Evolutionary conservation across 768 basidiomycete species (phyloP).

Genomic region (Trametes cubensis): DNA sequence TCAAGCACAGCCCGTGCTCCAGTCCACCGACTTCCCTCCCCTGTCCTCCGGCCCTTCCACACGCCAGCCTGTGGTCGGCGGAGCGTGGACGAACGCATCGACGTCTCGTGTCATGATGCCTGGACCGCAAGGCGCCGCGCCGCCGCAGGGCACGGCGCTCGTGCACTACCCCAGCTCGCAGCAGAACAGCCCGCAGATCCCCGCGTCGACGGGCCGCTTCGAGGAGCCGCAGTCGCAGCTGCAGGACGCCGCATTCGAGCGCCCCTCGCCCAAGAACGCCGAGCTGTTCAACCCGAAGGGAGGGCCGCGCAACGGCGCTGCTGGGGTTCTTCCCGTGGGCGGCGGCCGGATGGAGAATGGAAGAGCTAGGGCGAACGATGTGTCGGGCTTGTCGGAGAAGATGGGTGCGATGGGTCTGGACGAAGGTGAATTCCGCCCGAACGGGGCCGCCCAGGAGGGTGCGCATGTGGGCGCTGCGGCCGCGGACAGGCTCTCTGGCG

Average conservation of each 20-base stretch:
- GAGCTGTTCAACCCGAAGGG: slow-evolving; percentile 44
- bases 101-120: slow-evolving; percentile 53
- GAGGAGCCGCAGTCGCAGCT: slow-evolving; percentile 47
- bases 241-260: slow-evolving; percentile 41
- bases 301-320: slow-evolving; percentile 7
- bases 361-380: slow-evolving; percentile 1
- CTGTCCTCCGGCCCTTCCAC: slow-evolving; percentile 46
- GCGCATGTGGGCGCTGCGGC: background rate
- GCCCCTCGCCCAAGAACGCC: slow-evolving; percentile 47
- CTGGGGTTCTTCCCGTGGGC: background rate
- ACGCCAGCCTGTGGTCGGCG: slow-evolving; percentile 54
- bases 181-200: slow-evolving; percentile 25
- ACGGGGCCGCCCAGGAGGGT: background rate
- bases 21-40: slow-evolving; percentile 73
- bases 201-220: slow-evolving; percentile 31
- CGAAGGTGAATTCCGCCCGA: background rate
- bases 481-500: too few relatives aligned
- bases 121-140: slow-evolving; percentile 29
- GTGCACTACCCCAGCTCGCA: slow-evolving; percentile 42
- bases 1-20: slow-evolving; percentile 45
- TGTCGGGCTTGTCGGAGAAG: slow-evolving; percentile 11
- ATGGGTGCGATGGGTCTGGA: slow-evolving; percentile 21
- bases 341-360: slow-evolving; percentile 5
- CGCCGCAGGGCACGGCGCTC: slow-evolving; percentile 36
- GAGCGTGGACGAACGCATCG: slow-evolving; percentile 72